Percentiles rank a stretch among this genome's conserved stretches.
These are phyloP conservation scores for Mycena belliarum DNA, from an alignment of 768 basidiomycete species.

Conservation along the genomic window DNA sequence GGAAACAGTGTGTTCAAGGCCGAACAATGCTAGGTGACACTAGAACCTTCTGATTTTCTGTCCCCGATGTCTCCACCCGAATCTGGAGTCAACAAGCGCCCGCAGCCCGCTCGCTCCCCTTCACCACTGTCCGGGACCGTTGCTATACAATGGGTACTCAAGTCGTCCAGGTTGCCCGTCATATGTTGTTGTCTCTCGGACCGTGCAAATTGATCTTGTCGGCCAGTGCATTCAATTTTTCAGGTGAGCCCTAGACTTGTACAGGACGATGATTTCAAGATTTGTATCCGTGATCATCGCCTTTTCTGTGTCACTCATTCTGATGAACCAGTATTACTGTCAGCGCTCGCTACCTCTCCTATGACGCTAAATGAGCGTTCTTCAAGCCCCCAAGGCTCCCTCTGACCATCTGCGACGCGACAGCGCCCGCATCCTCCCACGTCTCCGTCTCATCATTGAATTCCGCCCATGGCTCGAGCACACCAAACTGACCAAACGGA, in stretches of 20 bases:
- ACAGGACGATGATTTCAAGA: not conserved
- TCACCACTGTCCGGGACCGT: too few species aligned
- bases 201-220: not conserved
- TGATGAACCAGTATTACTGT: too few species aligned
- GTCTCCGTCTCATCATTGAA: constrained; percentile 38
- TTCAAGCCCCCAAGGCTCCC: constrained; percentile 37
- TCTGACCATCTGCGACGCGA: constrained; percentile 38
- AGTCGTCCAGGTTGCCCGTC: not conserved
- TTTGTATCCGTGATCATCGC: constrained; percentile 13
- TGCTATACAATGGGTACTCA: too few species aligned
- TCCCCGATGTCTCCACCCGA: too few species aligned
- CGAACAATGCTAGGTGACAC: too few species aligned
- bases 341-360: constrained; percentile 12
- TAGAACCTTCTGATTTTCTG: too few species aligned
- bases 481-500: constrained; percentile 26
- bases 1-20: too few species aligned
- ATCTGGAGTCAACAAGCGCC: too few species aligned
- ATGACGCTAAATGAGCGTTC: constrained; percentile 22
- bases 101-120: too few species aligned
- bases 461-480: constrained; percentile 39
- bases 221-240: constrained; percentile 1
- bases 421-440: constrained; percentile 36
- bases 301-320: constrained; percentile 1
- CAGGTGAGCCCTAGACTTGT: not conserved
- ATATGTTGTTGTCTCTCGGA: not conserved